These are phyloP conservation scores for Hygrophorus russula DNA, from an alignment of 768 basidiomycete species.

Conservation along the genomic window DNA sequence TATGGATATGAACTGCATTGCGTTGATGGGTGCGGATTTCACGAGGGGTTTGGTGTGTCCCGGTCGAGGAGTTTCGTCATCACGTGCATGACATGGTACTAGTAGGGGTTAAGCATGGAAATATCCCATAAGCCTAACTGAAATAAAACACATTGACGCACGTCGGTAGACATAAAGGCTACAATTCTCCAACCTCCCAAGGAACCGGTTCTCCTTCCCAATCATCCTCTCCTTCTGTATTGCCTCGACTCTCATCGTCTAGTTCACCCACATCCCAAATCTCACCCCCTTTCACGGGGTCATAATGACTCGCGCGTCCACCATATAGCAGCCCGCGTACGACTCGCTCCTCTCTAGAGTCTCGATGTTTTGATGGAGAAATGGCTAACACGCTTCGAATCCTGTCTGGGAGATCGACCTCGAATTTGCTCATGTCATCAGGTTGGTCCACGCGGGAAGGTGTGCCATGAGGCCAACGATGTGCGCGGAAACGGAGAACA, in stretches of 20 bases:
- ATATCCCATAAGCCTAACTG: not conserved
- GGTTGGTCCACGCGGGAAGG: conserved; percentile 4
- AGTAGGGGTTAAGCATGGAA: too few species aligned
- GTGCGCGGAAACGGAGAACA: conserved; percentile 20
- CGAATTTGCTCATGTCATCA: conserved; percentile 27
- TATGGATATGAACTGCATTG: too few species aligned
- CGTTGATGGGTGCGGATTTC: not conserved
- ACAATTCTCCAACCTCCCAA: conserved; percentile 74
- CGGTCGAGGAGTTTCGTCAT: not conserved
- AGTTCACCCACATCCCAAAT: conserved; percentile 71
- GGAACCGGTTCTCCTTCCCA: conserved; percentile 81
- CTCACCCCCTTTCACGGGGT: conserved; percentile 54
- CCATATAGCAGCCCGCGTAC: conserved; percentile 55
- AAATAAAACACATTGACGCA: not conserved
- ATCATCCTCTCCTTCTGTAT: conserved; percentile 41
- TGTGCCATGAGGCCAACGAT: conserved; percentile 17
- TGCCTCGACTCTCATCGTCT: conserved; percentile 15
- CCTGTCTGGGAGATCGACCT: conserved; percentile 54
- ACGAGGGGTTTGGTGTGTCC: not conserved
- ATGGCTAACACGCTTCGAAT: conserved; percentile 57
- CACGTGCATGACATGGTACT: not conserved
- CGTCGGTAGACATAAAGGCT: conserved; percentile 9
- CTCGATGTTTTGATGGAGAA: conserved; percentile 31
- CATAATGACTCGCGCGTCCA: conserved; percentile 36
- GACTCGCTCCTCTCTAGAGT: conserved; percentile 38